Conservation (phyloP, 495 filamentous ascomycete species). For the Lophiostoma macrostomum region DNA sequence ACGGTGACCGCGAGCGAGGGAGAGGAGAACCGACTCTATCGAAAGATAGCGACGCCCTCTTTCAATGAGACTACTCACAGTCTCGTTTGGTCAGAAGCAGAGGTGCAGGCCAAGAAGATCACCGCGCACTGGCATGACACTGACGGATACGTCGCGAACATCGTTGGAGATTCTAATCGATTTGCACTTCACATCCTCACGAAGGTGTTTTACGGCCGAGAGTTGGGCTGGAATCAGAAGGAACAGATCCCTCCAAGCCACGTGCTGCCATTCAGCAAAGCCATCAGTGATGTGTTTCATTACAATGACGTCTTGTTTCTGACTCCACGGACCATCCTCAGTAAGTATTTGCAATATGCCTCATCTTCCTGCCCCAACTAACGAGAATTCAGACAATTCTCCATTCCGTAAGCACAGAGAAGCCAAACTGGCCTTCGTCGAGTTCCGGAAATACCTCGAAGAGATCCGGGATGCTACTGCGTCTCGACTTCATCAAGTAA, state of each 20-base stretch:
- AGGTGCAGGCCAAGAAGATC: background rate
- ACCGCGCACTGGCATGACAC: background rate
- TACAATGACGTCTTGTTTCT: background rate
- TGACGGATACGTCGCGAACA: too few relatives aligned
- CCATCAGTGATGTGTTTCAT: background rate
- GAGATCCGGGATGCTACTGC: background rate
- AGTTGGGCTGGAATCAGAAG: background rate
- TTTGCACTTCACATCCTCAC: background rate
- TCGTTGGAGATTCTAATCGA: background rate
- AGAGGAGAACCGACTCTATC: background rate
- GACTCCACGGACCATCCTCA: background rate
- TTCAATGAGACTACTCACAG: background rate
- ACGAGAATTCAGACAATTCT: background rate
- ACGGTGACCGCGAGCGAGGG: background rate
- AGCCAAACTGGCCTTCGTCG: background rate
- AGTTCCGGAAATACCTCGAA: background rate
- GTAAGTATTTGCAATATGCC: background rate
- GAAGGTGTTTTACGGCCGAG: background rate
- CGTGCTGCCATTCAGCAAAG: background rate
- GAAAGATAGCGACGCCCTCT: background rate
- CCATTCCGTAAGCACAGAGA: background rate
- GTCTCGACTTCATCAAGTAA: background rate
- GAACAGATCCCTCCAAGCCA: background rate
- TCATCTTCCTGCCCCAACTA: too few relatives aligned
- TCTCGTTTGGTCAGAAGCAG: background rate